Evolutionary conservation across 192 early-diverging fungal species (phyloP).

Genomic region (Paraglomus occultum): DNA sequence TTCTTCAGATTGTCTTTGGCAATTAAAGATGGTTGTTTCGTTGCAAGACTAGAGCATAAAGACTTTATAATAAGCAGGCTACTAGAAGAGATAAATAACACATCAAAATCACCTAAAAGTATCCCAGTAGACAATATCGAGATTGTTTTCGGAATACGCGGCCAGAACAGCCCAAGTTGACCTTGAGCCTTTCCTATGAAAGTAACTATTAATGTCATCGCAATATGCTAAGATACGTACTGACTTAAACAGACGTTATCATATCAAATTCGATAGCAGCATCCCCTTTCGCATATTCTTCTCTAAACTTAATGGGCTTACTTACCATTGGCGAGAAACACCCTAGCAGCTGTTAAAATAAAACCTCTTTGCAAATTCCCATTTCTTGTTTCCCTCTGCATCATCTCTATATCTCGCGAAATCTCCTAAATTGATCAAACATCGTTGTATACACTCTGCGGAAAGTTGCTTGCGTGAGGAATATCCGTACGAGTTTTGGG

Average conservation of each 20-base stretch:
- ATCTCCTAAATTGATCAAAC: conserved; percentile 55
- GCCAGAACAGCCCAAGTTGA: conserved; percentile 45
- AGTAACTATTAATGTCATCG: conserved; percentile 30
- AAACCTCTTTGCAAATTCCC: conserved; percentile 22
- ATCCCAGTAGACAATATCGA: conserved; percentile 49
- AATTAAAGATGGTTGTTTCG: conserved; percentile 47
- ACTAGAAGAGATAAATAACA: background rate
- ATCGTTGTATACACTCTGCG: conserved; percentile 48
- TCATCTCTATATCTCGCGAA: conserved; percentile 51
- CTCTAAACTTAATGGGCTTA: background rate
- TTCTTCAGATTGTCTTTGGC: conserved; percentile 52
- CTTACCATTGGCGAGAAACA: conserved; percentile 24
- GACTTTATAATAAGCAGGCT: background rate
- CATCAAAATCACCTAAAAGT: conserved; percentile 37
- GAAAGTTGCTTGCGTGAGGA: conserved; percentile 32
- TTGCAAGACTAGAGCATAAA: conserved; percentile 43
- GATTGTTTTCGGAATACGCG: conserved; percentile 37
- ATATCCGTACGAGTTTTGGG: background rate
- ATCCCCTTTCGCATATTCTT: background rate
- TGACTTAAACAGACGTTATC: conserved; percentile 6
- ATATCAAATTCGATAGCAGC: no score
- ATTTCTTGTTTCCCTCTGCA: conserved; percentile 25
- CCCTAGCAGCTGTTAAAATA: conserved; percentile 7
- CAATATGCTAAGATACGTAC: conserved; percentile 29
- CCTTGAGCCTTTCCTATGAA: conserved; percentile 43